phyloP scores from a whole-genome alignment of 164 flowering plant species.

The Dillenia suffruticosa region DNA sequence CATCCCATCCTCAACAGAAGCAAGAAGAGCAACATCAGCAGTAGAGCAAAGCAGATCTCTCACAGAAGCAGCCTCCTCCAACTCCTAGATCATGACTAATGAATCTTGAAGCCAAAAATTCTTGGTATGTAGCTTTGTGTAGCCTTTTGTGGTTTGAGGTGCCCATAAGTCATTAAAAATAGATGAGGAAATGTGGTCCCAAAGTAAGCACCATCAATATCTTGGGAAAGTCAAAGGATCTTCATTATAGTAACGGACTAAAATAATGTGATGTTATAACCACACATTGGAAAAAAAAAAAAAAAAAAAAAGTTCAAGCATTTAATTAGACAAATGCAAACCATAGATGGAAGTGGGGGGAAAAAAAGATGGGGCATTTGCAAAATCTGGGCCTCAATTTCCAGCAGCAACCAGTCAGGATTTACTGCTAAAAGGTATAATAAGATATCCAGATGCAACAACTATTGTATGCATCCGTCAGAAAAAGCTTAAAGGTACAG shows the following conservation, averaged over 20 bases:
- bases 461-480: no score
- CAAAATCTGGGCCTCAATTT: no score
- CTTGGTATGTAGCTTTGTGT: conserved; percentile 63
- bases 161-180: conserved; percentile 67
- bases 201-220: conserved; percentile 74
- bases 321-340: no score
- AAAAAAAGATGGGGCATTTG: no score
- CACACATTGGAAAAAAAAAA: no score
- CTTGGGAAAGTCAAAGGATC: conserved; percentile 34
- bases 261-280: not conserved
- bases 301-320: no score
- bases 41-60: not conserved
- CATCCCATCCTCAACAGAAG: conserved; percentile 1
- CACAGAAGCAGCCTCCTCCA: not conserved
- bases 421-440: no score
- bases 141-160: conserved; percentile 66
- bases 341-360: no score
- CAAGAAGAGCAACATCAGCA: conserved; percentile 2
- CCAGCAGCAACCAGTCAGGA: no score
- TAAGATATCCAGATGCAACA: no score
- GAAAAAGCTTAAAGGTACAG: no score
- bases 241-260: not conserved
- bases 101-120: conserved; percentile 74
- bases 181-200: conserved; percentile 80
- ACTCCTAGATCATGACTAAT: conserved; percentile 37